Evolutionary conservation across 2,329 filamentous ascomycete genomes (phyloP).

Genomic region (Diaporthe ampelina): DNA sequence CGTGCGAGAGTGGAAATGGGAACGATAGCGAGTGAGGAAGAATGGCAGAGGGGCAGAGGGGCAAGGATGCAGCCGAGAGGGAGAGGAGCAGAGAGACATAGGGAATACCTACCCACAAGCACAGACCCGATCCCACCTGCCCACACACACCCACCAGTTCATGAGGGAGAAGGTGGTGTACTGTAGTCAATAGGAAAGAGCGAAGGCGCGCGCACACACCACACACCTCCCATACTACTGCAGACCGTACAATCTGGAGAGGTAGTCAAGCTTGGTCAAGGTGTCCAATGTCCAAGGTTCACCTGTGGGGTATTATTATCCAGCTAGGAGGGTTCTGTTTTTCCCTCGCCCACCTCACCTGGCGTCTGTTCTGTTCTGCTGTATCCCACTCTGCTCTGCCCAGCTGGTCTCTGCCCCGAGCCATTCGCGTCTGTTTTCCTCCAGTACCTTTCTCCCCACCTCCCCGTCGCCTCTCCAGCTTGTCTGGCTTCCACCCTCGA

Average conservation of each 20-base stretch:
- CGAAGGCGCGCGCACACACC: background rate
- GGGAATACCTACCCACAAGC: background rate
- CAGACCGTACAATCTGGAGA: slow-evolving; percentile 29
- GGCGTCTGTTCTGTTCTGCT: background rate
- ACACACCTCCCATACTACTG: background rate
- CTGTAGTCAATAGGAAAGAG: background rate
- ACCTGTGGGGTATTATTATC: slow-evolving; percentile 26
- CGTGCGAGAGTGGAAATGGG: background rate
- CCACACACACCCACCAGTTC: slow-evolving; percentile 28
- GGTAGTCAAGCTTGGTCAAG: no score
- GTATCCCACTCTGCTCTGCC: background rate
- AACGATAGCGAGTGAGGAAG: background rate
- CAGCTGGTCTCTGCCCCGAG: background rate
- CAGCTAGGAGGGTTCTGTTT: slow-evolving; percentile 18
- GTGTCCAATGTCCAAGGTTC: slow-evolving; percentile 1
- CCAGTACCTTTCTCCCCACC: background rate
- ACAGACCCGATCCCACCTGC: slow-evolving; percentile 10
- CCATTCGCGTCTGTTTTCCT: background rate
- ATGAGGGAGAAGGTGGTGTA: slow-evolving; percentile 13
- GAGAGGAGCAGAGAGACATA: background rate
- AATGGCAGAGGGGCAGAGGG: background rate
- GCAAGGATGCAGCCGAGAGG: background rate
- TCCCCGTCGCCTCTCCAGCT: background rate
- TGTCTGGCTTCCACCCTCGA: slow-evolving; percentile 6
- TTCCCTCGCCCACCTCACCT: slow-evolving; percentile 9